phyloP scores from a whole-genome alignment of 805 yeast species.

The Saccharomycopsis babjevae region DNA sequence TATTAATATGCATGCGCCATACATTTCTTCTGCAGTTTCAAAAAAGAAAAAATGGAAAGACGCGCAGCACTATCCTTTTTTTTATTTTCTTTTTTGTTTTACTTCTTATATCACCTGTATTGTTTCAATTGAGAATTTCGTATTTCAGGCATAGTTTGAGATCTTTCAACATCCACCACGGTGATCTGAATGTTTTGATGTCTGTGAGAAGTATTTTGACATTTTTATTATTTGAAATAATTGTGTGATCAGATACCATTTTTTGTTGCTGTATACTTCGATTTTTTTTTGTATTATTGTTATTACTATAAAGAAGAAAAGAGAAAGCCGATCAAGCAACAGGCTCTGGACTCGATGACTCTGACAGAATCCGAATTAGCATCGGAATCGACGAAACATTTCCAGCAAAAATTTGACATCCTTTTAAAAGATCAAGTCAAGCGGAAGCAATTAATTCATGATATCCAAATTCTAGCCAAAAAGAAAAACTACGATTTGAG shows the following conservation, averaged over 20 bases:
- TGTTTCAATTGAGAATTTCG: background rate
- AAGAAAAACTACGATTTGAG: slow-evolving; percentile 8
- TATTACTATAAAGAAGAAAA: too few species aligned
- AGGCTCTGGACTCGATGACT: background rate
- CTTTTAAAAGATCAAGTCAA: slow-evolving; percentile 15
- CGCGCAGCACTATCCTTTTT: background rate
- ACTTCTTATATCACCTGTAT: background rate
- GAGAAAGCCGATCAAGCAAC: too few species aligned
- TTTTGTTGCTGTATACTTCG: too few species aligned
- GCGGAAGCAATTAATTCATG: slow-evolving; percentile 13
- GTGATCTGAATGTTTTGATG: too few species aligned
- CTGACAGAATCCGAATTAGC: background rate
- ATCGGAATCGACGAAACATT: background rate
- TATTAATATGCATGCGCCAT: background rate
- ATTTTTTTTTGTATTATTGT: too few species aligned
- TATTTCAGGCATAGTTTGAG: background rate
- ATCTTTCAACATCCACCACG: background rate
- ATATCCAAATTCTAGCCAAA: slow-evolving; percentile 14
- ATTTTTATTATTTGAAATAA: too few species aligned
- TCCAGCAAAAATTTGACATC: slow-evolving; percentile 4
- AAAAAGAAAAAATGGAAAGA: background rate
- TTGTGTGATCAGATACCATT: too few species aligned
- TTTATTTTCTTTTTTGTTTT: background rate
- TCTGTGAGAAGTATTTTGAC: too few species aligned
- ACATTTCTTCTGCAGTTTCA: background rate